phyloP scores from a whole-genome alignment of 2,329 filamentous ascomycete species.

The Aureobasidium vineae region DNA sequence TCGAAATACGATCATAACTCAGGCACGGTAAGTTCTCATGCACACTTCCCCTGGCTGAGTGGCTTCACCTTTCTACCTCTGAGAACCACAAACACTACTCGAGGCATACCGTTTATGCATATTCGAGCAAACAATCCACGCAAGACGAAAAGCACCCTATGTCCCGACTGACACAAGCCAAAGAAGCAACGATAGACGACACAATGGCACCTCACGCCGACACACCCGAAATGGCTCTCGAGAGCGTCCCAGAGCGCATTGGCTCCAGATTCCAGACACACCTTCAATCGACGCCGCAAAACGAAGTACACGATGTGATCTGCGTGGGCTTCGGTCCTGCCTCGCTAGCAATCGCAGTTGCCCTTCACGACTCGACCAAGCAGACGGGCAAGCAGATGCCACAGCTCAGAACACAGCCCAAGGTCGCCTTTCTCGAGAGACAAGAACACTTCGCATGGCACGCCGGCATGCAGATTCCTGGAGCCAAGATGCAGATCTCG shows the following conservation, averaged over 20 bases:
- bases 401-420: slow-evolving; percentile 51
- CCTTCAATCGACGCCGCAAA: slow-evolving; percentile 54
- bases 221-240: slow-evolving; percentile 17
- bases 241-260: slow-evolving; percentile 4
- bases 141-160: background rate
- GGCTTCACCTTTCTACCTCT: background rate
- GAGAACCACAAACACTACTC: background rate
- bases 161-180: slow-evolving; percentile 5
- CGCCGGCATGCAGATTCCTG: slow-evolving; percentile 89
- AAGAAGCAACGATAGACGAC: background rate
- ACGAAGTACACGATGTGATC: slow-evolving; percentile 76
- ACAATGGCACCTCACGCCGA: slow-evolving; percentile 27
- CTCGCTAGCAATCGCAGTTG: slow-evolving; percentile 83
- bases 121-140: background rate
- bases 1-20: background rate
- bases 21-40: background rate
- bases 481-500: slow-evolving; percentile 95
- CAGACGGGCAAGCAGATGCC: slow-evolving; percentile 33
- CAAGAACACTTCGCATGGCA: slow-evolving; percentile 87
- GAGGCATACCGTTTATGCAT: background rate
- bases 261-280: slow-evolving; percentile 36
- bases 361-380: slow-evolving; percentile 73
- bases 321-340: slow-evolving; percentile 94
- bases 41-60: background rate
- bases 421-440: slow-evolving; percentile 83